Base-by-base conservation (phyloP, 148 eudicot genomes). In the Talinum fruticosum region DNA sequence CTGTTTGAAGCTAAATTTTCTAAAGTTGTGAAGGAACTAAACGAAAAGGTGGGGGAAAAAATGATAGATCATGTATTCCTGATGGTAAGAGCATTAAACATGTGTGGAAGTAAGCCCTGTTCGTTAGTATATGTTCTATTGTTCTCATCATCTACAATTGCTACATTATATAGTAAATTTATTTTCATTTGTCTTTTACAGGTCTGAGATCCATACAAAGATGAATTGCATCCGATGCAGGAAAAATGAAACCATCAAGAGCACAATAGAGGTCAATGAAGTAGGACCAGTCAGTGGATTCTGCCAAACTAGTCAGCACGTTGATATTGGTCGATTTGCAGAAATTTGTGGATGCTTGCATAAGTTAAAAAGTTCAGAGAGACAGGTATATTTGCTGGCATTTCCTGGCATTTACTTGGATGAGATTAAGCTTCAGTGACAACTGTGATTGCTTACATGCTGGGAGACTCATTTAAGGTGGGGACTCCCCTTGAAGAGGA, bases 401-500 rank as follows among this genome's bases (percentile, higher is more conserved):
- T 24, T n/a, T n/a, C 10, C 45, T 41, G 45, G 45, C n/a, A 29
- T 68, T 38, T 30, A 28, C 23, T 49, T 41, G 47, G 47, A 74
- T 29, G 61, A 26, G 65, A 18, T 38, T 16, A 35, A 2, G 10
- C 62, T 75, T 23, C 13, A 13, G 29, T 19, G 18, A 28, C 1
- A 44, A 23, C 32, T 37, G 44, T 69, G 78, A 34, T 59, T 61
- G 24, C 64, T 70, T 28, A 66, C 23, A 29, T 74, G 35, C 73
- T 76, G 51, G 72, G 61, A 67, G 68, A 71, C 73, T 78, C 10
- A 36, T 70, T 61, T 76, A 85, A 89, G 98, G 89, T 93, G 37
- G 99, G 99, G 78, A 76, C 83, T 80, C 99, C 99, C 57, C 83
- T 89, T 79, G 99, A 96, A 80, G 99, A 96, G 87, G 97, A 96